Percentiles rank a stretch among this genome's conserved stretches.
These are phyloP conservation scores for Salix dunnii DNA, from an alignment of 345 rosid species.

Conservation along the genomic window DNA sequence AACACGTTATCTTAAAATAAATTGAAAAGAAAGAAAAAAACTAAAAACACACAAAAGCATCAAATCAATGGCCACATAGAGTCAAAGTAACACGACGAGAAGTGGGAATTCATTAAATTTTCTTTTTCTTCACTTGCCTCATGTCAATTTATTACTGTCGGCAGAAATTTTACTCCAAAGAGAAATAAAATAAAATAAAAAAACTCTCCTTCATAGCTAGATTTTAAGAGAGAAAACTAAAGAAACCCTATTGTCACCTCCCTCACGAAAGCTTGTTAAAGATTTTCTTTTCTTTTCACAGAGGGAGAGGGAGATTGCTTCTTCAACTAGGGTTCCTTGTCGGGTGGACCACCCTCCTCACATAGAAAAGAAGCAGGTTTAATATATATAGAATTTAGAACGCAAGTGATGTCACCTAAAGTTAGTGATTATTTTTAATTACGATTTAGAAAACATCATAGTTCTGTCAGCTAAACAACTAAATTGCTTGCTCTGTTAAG, in stretches of 20 bases:
- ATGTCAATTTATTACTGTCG: constrained; percentile 14
- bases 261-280: constrained; percentile 28
- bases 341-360: constrained; percentile 34
- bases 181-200: constrained; percentile 13
- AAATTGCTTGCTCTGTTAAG: constrained; percentile 60
- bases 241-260: constrained; percentile 9
- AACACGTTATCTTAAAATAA: constrained; percentile 13
- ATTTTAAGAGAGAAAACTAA: neutral
- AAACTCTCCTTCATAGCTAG: constrained; percentile 3
- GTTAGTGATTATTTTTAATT: neutral
- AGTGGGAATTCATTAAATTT: neutral
- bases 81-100: constrained; percentile 34
- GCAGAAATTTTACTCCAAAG: constrained; percentile 28
- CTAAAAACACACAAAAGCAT: constrained; percentile 6
- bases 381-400: constrained; percentile 21
- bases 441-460: constrained; percentile 21
- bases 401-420: constrained; percentile 40
- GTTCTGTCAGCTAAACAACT: constrained; percentile 59
- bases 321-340: constrained; percentile 52
- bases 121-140: constrained; percentile 24
- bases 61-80: constrained; percentile 30
- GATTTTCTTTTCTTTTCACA: neutral
- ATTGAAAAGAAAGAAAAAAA: neutral
- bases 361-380: constrained; percentile 30
- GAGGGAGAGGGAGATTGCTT: constrained; percentile 38